phyloP scores from a whole-genome alignment of 345 rosid genomes.

The Gossypium rotundifolium region DNA sequence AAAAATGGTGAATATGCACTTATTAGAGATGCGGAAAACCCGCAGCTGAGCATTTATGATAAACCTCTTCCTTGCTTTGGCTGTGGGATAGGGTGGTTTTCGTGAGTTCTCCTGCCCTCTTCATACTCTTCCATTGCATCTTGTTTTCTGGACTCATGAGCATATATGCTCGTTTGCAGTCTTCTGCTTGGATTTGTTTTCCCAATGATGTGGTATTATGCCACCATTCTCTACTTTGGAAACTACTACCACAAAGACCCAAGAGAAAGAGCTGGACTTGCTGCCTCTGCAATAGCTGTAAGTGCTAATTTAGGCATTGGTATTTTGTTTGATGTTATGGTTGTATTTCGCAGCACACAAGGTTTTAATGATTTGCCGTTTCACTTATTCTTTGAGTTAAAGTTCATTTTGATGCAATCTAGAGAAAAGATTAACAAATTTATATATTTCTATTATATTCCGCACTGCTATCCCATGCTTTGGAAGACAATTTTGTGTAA shows the following conservation, averaged over 20 bases:
- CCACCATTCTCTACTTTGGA: conserved; percentile 67
- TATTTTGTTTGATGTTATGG: no score
- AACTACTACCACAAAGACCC: conserved; percentile 90
- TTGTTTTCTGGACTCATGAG: conserved; percentile 6
- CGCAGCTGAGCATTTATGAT: conserved; percentile 56
- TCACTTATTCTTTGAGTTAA: neutral
- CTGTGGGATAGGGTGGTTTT: conserved; percentile 94
- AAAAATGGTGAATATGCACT: conserved; percentile 45
- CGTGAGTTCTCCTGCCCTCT: conserved; percentile 38
- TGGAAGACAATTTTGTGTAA: neutral
- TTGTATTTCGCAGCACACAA: neutral
- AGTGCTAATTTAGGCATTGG: conserved; percentile 23
- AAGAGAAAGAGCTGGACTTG: conserved; percentile 89
- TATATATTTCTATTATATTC: neutral
- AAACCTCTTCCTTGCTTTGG: conserved; percentile 92
- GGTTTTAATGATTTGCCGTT: neutral
- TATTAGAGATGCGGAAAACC: conserved; percentile 39
- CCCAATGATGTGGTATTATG: conserved; percentile 77
- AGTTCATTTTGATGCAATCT: neutral
- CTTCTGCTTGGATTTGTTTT: conserved; percentile 72
- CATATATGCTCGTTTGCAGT: conserved; percentile 29
- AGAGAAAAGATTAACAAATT: neutral
- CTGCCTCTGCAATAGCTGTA: conserved; percentile 89
- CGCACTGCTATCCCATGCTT: neutral
- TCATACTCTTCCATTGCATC: neutral